Base-by-base conservation (phyloP, 2,329 filamentous ascomycete species). In the Aureobasidium lini region DNA sequence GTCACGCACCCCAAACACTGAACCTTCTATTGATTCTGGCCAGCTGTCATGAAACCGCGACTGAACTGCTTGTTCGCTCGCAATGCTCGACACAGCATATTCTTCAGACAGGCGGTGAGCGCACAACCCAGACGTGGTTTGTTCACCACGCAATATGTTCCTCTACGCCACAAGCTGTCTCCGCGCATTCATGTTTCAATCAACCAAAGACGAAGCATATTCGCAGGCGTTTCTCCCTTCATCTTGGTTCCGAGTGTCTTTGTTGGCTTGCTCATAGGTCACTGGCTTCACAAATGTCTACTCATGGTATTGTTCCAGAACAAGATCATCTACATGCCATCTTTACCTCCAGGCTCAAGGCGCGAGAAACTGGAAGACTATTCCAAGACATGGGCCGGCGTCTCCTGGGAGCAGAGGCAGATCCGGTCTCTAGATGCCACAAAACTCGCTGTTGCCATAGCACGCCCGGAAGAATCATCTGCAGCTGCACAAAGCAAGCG, bases 301-400 rank as follows among this genome's bases (percentile, higher is more conserved):
- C 88, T 90, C 84, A 83, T 91, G 74, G 77, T 93, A 31, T 65
- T 88, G 4, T 88, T 91, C 69, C 89, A 92, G 72, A 89, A 92
- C 68, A 86, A 87, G 68, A 89, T 92, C 68, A 87, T 92, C 61
- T 92, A 91, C 72, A 90, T 90, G 76, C 87, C 88, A 0, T 87
- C 86, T 47, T 73, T 91, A 53, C 87, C 88, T 16, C 88, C 88
- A 2, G 87, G 87, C 57, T 67, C 88, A 0, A 80, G 87, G 15
- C 78, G 80, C 28, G 86, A 91, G 73, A 84, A 74, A 60, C 85
- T 92, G 39, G 73, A 75, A 3, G 83, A 88, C 65, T 90, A 89
- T 68, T 75, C 75, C 29, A 69, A 71, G 4, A 76, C 81, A 39
- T 89, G 85, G 63, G 75, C 73, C 29, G 84, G 83, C 0, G 76